Base-by-base conservation (phyloP, 1,284 basidiomycete species). In the Tremellales sp. region DNA sequence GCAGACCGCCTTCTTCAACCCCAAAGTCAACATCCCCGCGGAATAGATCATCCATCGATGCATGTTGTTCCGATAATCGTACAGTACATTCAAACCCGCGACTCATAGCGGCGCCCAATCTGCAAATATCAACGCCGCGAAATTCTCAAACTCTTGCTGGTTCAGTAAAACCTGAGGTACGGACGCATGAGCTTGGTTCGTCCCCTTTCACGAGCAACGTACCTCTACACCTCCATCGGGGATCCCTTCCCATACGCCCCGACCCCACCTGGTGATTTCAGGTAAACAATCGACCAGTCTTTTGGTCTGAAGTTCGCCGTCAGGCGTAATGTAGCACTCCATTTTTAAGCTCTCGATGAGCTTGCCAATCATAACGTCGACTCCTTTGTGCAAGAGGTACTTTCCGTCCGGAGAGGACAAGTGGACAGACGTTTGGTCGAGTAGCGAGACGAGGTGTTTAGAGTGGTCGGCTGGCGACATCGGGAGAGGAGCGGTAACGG, bases 1-100 rank as follows among this genome's bases (percentile, higher is more conserved):
- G 51, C 63, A 71, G 55, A 51, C 64, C 45, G 61, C 68, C 42
- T 70, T 71, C 65, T 71, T 65, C 63, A 71, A 71, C 67, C 62
- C 62, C 43, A 53, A 63, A 34, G 57, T 61, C 55, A 67, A 67
- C 60, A 58, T 66, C 56, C 56, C 59, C 25, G 59, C 53, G 33
- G 40, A 18, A 39, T 35, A 54, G 35, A 39, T 25, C 10, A 31
- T 31, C 29, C 16, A 31, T 31, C 29, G 10, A 31, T 10, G 16
- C 29, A 10, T 31, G 29, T 31, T 31, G 29, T 31, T 31, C 10
- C 29, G 29, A 10, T 10, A 31, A 31, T 31, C 16, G 29, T 10
- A 31, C 10, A 31, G 29, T 10, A 31, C 29, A 10, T 10, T 31
- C 16, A 10, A 10, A 31, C 29, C 29, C 10, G 10, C 10, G 29